A percentile compares a stretch with the other conserved stretches of the same genome.
Evolutionary conservation across 2,329 filamentous ascomycete genomes (phyloP).

Genomic region (Tolypocladium ovalisporum): DNA sequence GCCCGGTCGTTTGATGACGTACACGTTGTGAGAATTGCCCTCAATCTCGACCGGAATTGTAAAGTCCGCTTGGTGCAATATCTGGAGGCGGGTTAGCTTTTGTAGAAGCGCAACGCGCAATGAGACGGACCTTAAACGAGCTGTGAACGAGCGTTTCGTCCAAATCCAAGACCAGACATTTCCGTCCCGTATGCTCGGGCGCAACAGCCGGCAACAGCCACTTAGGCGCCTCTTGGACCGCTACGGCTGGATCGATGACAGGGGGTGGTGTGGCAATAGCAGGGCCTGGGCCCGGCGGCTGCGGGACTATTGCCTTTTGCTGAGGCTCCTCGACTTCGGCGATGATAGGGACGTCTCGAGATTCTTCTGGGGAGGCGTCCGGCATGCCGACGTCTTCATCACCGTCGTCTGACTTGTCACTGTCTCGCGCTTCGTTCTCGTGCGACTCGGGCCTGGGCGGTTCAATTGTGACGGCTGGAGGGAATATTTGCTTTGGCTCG

Average conservation of each 20-base stretch:
- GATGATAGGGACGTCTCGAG: constrained; percentile 31
- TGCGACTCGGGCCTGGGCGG: constrained; percentile 22
- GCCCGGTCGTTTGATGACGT: constrained; percentile 97
- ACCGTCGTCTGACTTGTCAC: constrained; percentile 29
- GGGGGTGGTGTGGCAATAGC: constrained; percentile 28
- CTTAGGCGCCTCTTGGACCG: constrained; percentile 36
- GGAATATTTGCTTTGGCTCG: constrained; percentile 33
- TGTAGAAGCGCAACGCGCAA: too few relatives aligned
- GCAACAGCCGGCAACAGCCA: constrained; percentile 74
- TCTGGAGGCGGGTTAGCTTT: constrained; percentile 39
- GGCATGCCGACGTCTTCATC: constrained; percentile 59
- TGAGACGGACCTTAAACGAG: constrained; percentile 75
- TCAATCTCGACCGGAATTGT: constrained; percentile 99
- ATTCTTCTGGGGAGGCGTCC: constrained; percentile 44
- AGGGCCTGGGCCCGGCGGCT: constrained; percentile 35
- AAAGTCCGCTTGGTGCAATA: constrained; percentile 95
- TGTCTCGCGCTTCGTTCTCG: constrained; percentile 13
- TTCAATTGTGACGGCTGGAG: constrained; percentile 29
- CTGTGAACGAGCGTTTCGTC: constrained; percentile 97
- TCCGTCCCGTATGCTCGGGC: constrained; percentile 72
- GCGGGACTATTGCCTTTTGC: constrained; percentile 26
- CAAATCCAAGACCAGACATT: constrained; percentile 89
- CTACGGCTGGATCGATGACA: constrained; percentile 28
- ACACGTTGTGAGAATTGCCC: constrained; percentile 97
- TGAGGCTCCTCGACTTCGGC: constrained; percentile 25